Percentiles rank a stretch among this genome's conserved stretches.
phyloP scores from a whole-genome alignment of 352 stramenopile genomes.

The Globisporangium cystogenes region DNA sequence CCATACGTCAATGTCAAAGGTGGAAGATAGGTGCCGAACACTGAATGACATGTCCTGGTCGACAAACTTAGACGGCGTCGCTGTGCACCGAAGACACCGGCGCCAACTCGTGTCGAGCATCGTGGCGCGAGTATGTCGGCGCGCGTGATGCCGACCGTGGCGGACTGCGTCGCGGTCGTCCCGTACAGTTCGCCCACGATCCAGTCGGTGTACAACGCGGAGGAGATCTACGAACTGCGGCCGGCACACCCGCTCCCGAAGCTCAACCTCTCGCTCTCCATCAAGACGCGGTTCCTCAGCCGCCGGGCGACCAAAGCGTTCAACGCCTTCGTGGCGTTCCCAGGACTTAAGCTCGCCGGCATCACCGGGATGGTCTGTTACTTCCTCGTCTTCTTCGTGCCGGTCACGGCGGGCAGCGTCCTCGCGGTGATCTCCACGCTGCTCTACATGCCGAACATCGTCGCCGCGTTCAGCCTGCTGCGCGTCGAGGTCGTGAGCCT shows the following conservation, averaged over 20 bases:
- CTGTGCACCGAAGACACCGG: no score
- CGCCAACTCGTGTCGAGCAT: no score
- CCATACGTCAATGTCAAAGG: no score
- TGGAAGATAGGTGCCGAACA: no score
- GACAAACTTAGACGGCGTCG: no score
- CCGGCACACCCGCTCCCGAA: conserved; percentile 8
- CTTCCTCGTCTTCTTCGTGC: not conserved
- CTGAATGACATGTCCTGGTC: no score
- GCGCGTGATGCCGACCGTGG: not conserved
- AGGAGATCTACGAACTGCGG: conserved; percentile 8
- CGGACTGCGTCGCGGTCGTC: no score
- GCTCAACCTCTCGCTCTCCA: conserved; percentile 11
- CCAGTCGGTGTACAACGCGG: no score
- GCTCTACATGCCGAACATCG: conserved; percentile 1
- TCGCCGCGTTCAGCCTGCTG: not conserved
- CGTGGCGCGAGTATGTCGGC: not conserved
- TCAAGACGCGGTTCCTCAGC: conserved; percentile 13
- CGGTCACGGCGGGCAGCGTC: not conserved
- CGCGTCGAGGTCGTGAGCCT: not conserved
- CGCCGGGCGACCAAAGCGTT: not conserved
- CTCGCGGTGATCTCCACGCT: not conserved
- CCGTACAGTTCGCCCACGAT: no score
- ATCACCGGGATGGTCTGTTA: conserved; percentile 9
- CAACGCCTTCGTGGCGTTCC: conserved; percentile 15
- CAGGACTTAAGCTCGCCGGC: conserved; percentile 1